phyloP scores from a whole-genome alignment of 306 rosid genomes.

The Dryas drummondii region DNA sequence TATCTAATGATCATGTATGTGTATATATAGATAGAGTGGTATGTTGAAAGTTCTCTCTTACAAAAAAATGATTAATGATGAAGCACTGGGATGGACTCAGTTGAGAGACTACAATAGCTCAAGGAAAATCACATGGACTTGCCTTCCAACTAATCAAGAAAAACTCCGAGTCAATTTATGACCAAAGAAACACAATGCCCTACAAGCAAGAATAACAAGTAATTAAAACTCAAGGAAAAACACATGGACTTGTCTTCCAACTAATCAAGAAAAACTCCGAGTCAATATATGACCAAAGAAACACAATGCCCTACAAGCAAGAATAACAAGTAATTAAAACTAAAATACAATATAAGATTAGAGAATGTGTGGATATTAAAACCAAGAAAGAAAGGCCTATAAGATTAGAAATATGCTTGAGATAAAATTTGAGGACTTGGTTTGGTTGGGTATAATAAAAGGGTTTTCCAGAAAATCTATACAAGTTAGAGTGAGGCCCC shows the following conservation, averaged over 20 bases:
- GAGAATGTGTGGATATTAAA: too few relatives aligned
- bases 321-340: neutral
- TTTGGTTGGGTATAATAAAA: too few relatives aligned
- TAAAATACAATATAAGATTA: neutral
- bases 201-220: neutral
- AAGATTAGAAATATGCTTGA: too few relatives aligned
- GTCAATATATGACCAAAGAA: neutral
- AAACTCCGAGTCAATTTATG: neutral
- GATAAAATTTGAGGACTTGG: too few relatives aligned
- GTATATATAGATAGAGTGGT: conserved; percentile 26
- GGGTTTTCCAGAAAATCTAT: too few relatives aligned
- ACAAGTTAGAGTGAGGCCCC: too few relatives aligned
- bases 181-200: neutral
- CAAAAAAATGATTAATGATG: neutral
- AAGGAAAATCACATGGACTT: conserved; percentile 13
- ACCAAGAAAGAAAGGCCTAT: too few relatives aligned
- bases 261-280: neutral
- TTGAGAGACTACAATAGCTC: neutral
- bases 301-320: neutral
- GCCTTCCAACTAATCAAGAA: neutral
- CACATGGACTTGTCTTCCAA: conserved; percentile 18
- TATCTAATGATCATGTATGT: neutral
- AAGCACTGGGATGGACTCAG: neutral
- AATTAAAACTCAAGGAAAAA: neutral
- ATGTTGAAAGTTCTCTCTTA: neutral